These are phyloP conservation scores for Pulveroboletus sp. DNA, from an alignment of 768 basidiomycete genomes.

Conservation along the genomic window DNA sequence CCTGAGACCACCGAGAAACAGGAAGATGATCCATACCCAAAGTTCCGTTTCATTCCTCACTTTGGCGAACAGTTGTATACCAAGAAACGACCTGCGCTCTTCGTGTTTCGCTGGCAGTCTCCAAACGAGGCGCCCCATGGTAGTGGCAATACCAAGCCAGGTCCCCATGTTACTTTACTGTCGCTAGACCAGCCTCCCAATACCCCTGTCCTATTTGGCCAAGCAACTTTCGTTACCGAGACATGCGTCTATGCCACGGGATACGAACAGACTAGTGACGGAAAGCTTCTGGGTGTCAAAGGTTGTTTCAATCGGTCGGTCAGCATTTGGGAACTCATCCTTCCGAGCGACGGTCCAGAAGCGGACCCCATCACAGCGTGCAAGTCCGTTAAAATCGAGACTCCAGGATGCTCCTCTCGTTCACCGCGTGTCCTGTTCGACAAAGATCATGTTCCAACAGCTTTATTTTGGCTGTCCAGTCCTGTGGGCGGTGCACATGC, in stretches of 20 bases:
- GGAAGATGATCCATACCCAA: slow-evolving; percentile 28
- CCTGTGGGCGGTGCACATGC: slow-evolving; percentile 55
- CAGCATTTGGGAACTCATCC: slow-evolving; percentile 49
- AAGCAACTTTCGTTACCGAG: slow-evolving; percentile 46
- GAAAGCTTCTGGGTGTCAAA: slow-evolving; percentile 53
- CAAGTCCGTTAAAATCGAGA: slow-evolving; percentile 34
- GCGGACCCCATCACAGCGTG: slow-evolving; percentile 12
- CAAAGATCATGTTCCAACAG: slow-evolving; percentile 14
- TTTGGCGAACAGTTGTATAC: slow-evolving; percentile 61
- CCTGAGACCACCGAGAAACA: slow-evolving; percentile 14
- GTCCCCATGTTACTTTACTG: slow-evolving; percentile 11
- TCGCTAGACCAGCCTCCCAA: slow-evolving; percentile 6
- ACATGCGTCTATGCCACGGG: slow-evolving; percentile 53
- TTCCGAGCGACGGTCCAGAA: slow-evolving; percentile 15
- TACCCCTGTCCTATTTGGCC: slow-evolving; percentile 43
- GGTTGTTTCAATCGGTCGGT: slow-evolving; percentile 56
- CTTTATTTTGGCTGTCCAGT: slow-evolving; percentile 52
- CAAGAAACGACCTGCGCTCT: slow-evolving; percentile 49
- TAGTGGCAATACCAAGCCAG: slow-evolving; percentile 3
- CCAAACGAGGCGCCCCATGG: background rate
- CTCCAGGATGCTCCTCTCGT: slow-evolving; percentile 44
- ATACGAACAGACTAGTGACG: slow-evolving; percentile 54
- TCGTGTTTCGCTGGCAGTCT: slow-evolving; percentile 47
- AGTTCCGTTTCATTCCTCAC: slow-evolving; percentile 52
- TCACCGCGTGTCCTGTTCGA: slow-evolving; percentile 49